These are phyloP conservation scores for Pseudogymnoascus sp. DNA, from an alignment of 2,329 filamentous ascomycete species.

Conservation along the genomic window DNA sequence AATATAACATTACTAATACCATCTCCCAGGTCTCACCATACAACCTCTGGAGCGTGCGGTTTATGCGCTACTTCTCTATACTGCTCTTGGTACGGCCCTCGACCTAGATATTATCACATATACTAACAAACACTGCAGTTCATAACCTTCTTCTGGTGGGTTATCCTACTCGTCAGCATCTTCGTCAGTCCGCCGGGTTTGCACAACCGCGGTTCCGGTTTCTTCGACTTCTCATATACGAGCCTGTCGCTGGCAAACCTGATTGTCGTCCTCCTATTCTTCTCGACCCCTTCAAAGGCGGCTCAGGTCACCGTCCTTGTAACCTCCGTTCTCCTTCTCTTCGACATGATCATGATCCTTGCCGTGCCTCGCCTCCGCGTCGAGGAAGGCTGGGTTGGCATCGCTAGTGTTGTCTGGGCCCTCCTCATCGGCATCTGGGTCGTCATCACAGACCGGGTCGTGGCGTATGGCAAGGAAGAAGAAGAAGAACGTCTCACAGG, in stretches of 20 bases:
- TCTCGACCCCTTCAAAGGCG: slow-evolving; percentile 72
- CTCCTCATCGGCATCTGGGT: slow-evolving; percentile 74
- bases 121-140: slow-evolving; percentile 26
- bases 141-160: slow-evolving; percentile 86
- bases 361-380: slow-evolving; percentile 66
- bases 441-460: slow-evolving; percentile 70
- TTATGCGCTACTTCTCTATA: slow-evolving; percentile 71
- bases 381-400: slow-evolving; percentile 90
- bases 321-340: slow-evolving; percentile 59
- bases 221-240: slow-evolving; percentile 80
- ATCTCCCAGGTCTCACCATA: slow-evolving; percentile 66
- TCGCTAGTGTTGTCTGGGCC: slow-evolving; percentile 77
- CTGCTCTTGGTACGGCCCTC: slow-evolving; percentile 49
- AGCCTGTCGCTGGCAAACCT: slow-evolving; percentile 72
- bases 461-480: slow-evolving; percentile 85
- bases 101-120: not conserved
- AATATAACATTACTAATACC: slow-evolving; percentile 20
- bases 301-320: slow-evolving; percentile 68
- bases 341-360: slow-evolving; percentile 75
- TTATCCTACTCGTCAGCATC: slow-evolving; percentile 75
- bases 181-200: slow-evolving; percentile 88
- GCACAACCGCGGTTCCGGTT: slow-evolving; percentile 82
- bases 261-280: slow-evolving; percentile 75
- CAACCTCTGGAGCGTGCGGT: slow-evolving; percentile 86
- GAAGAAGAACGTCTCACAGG: slow-evolving; percentile 92